phyloP scores from a whole-genome alignment of 2,329 filamentous ascomycete genomes.

The Colletotrichum sp. region DNA sequence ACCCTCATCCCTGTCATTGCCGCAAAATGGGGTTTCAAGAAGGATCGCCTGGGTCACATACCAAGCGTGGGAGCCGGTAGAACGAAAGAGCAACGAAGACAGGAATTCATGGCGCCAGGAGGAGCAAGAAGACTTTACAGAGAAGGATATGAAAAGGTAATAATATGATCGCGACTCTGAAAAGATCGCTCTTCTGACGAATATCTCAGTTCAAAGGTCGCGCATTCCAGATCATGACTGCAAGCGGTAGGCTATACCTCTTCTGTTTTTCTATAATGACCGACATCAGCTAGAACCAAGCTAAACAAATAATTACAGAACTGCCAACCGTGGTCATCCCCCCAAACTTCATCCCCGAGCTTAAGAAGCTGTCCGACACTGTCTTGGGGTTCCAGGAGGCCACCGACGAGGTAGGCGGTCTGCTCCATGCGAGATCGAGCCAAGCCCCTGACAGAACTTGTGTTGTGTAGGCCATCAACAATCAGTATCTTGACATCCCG shows the following conservation, averaged over 20 bases:
- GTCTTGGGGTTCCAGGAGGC: not conserved
- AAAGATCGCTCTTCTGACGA: not conserved
- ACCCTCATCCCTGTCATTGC: not conserved
- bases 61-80: not conserved
- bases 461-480: not conserved
- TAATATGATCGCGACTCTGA: fast-evolving
- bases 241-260: not conserved
- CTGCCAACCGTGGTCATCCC: not conserved
- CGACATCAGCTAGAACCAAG: not conserved
- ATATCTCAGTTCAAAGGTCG: not conserved
- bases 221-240: not conserved
- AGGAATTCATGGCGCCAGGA: not conserved
- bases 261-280: too few relatives aligned
- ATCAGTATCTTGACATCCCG: not conserved
- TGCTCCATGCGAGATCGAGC: not conserved
- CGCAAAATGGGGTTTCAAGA: not conserved
- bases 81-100: not conserved
- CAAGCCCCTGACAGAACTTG: not conserved
- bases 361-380: not conserved
- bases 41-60: not conserved
- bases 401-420: not conserved
- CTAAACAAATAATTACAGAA: not conserved
- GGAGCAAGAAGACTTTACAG: not conserved
- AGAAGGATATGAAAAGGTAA: not conserved
- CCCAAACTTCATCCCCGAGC: not conserved